Evolutionary conservation across 2,329 filamentous ascomycete genomes (phyloP), one percentile per base, ranked within the genome.

Genomic region (Neopestalotiopsis sp.): DNA sequence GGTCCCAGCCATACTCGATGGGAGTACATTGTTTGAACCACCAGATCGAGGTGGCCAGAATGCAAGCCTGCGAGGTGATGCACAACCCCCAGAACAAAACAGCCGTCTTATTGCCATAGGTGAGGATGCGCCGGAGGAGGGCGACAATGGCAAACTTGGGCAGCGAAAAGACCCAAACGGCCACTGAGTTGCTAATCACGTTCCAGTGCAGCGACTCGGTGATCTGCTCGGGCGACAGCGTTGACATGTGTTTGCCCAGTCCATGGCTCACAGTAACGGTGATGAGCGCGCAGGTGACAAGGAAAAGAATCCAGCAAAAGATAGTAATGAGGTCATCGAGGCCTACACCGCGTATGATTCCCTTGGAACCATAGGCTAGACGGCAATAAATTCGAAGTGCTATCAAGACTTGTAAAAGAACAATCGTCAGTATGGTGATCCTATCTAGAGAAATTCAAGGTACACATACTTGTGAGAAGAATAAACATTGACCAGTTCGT

Each of bases 121-220:
- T 69, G 13, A 79, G 71, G 40, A 79, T 79, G 57, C 77, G 75
- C 56, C 78, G 73, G 5, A 79, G 70, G 7, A 73, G 76, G 32
- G 76, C 75, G 68, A 80, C 74, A 65, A 79, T 74, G 65, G 77
- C 77, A 57, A 79, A 79, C 53, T 79, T 80, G 2, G 78, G 78
- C 45, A 79, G 67, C 12, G 78, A 79, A 67, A 79, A 80, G 63
- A 74, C 74, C 78, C 77, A 79, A 67, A 79, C 75, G 14, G 78
- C 68, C 20, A 79, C 69, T 1, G 75, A 69, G 45, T 73, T 77
- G 66, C 77, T 77, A 53, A 80, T 75, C 40, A 72, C 74, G 65
- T 78, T 79, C 70, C 74, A 79, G 65, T 75, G 74, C 7, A 78
- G 71, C 2, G 78, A 75, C 32, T 53, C 57, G 1, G 69, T 63